Conservation (phyloP, 257 asterid species). For the Salvia miltiorrhiza region DNA sequence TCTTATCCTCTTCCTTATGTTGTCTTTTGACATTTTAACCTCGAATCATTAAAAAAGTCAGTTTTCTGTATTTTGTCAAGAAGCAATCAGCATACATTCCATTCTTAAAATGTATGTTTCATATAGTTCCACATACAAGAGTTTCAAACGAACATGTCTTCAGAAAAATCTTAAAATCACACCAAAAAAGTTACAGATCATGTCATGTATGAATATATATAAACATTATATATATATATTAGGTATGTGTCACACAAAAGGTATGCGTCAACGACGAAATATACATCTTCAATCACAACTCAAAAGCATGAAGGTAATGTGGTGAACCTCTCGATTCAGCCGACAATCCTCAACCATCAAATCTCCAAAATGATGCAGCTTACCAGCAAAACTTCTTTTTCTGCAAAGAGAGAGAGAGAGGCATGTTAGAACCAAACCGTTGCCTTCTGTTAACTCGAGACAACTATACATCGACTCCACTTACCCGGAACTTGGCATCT, state of each 20-base stretch:
- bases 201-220: no score
- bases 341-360: constrained; percentile 14
- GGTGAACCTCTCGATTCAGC: constrained; percentile 9
- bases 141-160: neutral
- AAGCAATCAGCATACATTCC: neutral
- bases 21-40: neutral
- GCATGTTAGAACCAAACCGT: neutral
- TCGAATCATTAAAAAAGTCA: neutral
- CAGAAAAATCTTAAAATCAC: neutral
- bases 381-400: constrained; percentile 84
- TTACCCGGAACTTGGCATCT: constrained; percentile 72
- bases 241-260: constrained; percentile 14
- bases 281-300: constrained; percentile 27
- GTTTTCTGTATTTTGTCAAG: neutral
- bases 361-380: constrained; percentile 16
- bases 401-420: constrained; percentile 46
- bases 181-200: neutral
- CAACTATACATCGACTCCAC: constrained; percentile 7
- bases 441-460: neutral
- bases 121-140: constrained; percentile 7
- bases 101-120: neutral
- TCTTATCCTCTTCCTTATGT: neutral
- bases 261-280: constrained; percentile 10
- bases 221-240: neutral
- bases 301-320: neutral